Evolutionary conservation across 2,329 filamentous ascomycete genomes (phyloP).

Genomic region (Aspergillus proliferans): DNA sequence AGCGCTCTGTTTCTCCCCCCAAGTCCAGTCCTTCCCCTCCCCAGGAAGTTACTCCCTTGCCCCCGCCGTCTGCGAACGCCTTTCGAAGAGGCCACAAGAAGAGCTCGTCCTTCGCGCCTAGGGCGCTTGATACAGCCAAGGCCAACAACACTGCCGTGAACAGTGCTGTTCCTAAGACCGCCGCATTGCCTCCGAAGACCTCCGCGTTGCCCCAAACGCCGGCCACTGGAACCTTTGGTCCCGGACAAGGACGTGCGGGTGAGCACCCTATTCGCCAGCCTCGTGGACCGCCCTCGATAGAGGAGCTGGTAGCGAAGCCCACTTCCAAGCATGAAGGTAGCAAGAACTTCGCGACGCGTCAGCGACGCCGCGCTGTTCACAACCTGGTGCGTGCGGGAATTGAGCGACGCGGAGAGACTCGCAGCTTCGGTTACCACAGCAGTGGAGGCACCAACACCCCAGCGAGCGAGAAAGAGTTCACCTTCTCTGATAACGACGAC

Average conservation of each 20-base stretch:
- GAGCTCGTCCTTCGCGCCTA: conserved; percentile 61
- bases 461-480: conserved; percentile 70
- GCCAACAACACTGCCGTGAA: conserved; percentile 34
- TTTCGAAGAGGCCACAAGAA: conserved; percentile 95
- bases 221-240: conserved; percentile 78
- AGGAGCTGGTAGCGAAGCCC: conserved; percentile 83
- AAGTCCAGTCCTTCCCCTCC: conserved; percentile 62
- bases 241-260: conserved; percentile 84
- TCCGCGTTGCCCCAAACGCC: conserved; percentile 74
- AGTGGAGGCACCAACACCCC: conserved; percentile 75
- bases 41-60: conserved; percentile 65
- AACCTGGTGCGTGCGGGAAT: conserved; percentile 86
- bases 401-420: conserved; percentile 68
- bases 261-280: conserved; percentile 93
- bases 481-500: conserved; percentile 69
- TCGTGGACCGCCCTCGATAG: conserved; percentile 81
- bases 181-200: conserved; percentile 57
- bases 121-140: conserved; percentile 40
- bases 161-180: conserved; percentile 50
- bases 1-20: conserved; percentile 58
- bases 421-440: conserved; percentile 59
- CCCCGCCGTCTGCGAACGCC: conserved; percentile 80
- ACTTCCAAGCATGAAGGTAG: conserved; percentile 91
- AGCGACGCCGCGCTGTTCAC: conserved; percentile 84
- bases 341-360: conserved; percentile 91